A percentile compares a stretch with the other conserved stretches of the same genome.
These are phyloP conservation scores for Solanum chacoense DNA, from an alignment of 305 asterid genomes.

Conservation along the genomic window DNA sequence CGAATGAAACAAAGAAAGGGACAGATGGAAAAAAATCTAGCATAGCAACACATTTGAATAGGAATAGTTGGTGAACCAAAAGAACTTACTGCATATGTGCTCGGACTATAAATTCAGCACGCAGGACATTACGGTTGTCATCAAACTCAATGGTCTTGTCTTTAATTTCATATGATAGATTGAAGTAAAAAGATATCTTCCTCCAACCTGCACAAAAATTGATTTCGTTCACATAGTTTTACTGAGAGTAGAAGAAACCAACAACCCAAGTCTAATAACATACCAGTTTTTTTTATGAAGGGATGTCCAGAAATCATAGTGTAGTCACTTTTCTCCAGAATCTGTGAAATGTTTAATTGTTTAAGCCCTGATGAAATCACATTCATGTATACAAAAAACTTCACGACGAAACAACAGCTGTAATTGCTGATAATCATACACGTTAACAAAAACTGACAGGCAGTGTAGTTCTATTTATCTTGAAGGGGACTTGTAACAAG, in stretches of 20 bases:
- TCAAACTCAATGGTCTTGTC: constrained; percentile 93
- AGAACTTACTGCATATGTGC: constrained; percentile 84
- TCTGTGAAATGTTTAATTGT: constrained; percentile 30
- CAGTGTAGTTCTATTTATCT: background rate
- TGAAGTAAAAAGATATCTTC: constrained; percentile 97
- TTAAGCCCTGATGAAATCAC: background rate
- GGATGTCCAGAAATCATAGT: constrained; percentile 64
- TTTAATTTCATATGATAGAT: constrained; percentile 83
- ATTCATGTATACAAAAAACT: background rate
- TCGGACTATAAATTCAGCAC: constrained; percentile 88
- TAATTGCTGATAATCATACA: background rate
- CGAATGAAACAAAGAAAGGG: constrained; percentile 3
- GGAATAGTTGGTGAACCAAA: background rate
- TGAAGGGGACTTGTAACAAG: background rate
- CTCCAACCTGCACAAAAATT: constrained; percentile 59
- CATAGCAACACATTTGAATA: background rate
- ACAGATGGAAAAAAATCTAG: background rate
- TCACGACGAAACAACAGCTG: background rate
- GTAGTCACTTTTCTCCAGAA: constrained; percentile 85
- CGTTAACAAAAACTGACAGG: background rate
- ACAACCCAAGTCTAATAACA: background rate
- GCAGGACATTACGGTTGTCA: constrained; percentile 74
- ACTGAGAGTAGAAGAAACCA: background rate
- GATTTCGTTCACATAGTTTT: background rate
- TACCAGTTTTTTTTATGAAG: constrained; percentile 78